Conservation (phyloP, 1,284 basidiomycete species). For the Wolfiporia cocos region DNA sequence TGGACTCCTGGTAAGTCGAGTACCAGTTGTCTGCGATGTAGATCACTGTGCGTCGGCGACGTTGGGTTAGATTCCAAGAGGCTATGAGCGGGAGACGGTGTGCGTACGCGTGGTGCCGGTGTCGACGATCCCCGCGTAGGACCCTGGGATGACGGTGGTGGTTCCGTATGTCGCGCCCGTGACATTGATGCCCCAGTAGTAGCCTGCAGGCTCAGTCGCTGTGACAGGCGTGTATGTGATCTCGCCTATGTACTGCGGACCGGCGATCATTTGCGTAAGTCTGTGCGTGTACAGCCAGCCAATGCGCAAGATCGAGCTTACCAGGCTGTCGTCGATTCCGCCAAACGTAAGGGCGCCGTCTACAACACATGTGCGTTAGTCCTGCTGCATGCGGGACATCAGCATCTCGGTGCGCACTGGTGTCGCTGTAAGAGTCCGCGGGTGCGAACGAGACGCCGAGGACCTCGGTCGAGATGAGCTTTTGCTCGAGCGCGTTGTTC, state of each 20-base stretch:
- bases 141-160: conserved; percentile 28
- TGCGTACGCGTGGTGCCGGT: conserved; percentile 44
- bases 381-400: not conserved
- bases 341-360: conserved; percentile 48
- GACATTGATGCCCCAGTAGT: conserved; percentile 51
- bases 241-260: conserved; percentile 34
- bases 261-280: too few relatives aligned
- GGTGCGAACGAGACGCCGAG: conserved; percentile 49
- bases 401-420: not conserved
- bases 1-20: conserved; percentile 40
- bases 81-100: not conserved
- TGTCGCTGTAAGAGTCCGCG: conserved; percentile 13
- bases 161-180: conserved; percentile 40
- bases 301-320: conserved; percentile 8
- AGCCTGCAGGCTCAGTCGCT: conserved; percentile 34
- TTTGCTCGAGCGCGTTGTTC: conserved; percentile 33
- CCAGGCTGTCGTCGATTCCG: conserved; percentile 34
- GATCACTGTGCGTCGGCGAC: conserved; percentile 4
- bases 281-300: conserved; percentile 2
- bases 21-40: conserved; percentile 41
- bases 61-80: not conserved
- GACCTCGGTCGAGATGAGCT: conserved; percentile 34
- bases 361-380: conserved; percentile 23
- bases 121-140: conserved; percentile 48
- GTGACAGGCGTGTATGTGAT: conserved; percentile 48